A percentile compares a stretch with the other conserved stretches of the same genome.
phyloP scores from a whole-genome alignment of 192 early-diverging fungal genomes.

The Backusella luteola region DNA sequence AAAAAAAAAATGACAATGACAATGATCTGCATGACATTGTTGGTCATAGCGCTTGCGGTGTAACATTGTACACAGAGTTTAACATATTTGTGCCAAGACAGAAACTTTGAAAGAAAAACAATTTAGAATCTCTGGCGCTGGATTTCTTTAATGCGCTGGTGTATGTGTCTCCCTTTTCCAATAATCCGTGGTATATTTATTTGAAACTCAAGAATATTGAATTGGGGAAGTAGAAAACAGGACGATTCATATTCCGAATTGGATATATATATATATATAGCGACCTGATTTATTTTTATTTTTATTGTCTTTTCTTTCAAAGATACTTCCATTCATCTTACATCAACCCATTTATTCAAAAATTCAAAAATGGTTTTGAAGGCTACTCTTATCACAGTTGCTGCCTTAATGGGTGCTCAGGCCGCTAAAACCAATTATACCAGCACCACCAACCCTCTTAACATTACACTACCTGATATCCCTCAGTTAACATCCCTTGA shows the following conservation, averaged over 20 bases:
- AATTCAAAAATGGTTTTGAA: constrained; percentile 6
- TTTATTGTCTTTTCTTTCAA: neutral
- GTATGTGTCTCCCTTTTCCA: neutral
- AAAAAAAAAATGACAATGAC: neutral
- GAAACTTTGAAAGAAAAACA: neutral
- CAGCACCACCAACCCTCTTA: constrained; percentile 14
- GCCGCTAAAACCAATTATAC: constrained; percentile 8
- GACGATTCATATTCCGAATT: neutral
- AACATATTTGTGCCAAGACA: neutral
- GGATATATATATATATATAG: neutral
- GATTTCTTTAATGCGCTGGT: neutral
- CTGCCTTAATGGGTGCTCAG: neutral
- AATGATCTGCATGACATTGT: neutral
- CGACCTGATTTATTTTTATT: neutral
- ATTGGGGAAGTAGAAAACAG: neutral
- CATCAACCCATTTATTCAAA: neutral
- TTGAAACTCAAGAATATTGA: neutral
- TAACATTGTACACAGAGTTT: neutral
- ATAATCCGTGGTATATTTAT: neutral
- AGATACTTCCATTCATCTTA: neutral
- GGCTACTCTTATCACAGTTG: neutral
- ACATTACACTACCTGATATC: constrained; percentile 32
- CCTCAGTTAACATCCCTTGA: constrained; percentile 29
- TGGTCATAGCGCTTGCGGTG: neutral
- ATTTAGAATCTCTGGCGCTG: neutral